Evolutionary conservation across 2,329 filamentous ascomycete species (phyloP), one percentile per base, ranked within the genome.

Genomic region (Basipetospora chlamydospora): DNA sequence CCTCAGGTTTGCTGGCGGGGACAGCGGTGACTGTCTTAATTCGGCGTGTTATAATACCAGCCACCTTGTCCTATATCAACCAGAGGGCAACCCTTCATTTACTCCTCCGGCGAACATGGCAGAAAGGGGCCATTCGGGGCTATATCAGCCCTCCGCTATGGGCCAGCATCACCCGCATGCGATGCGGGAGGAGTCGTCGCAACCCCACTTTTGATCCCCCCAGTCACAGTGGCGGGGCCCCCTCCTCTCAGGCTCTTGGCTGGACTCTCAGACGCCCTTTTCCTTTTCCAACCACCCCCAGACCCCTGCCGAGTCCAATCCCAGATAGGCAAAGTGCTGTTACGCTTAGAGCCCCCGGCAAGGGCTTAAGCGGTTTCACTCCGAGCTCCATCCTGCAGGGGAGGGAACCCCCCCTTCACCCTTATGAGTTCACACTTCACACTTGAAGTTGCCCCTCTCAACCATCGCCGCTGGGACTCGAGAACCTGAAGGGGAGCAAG

Each of bases 351-450:
- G 34, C 25, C 22, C n/a, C 34, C 26, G 34, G 25, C 34, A 36
- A 36, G 35, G 35, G 35, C 28, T 37, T 20, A 37, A 37, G 35
- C 35, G 35, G 35, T 37, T 37, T 37, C 35, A 37, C 30, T 15
- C 26, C 17, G 34, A 28, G 26, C 26, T 15, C 34, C 16, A 28
- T 22, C 16, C 25, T 28, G 34, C 16, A 29, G 26, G 17, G n/a
- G n/a, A n/a, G n/a, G n/a, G n/a, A n/a, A n/a, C n/a, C n/a, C n/a
- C n/a, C n/a, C n/a, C n/a, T n/a, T n/a, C n/a, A n/a, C n/a, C n/a
- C n/a, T n/a, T n/a, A n/a, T n/a, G n/a, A n/a, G n/a, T n/a, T n/a
- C n/a, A n/a, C n/a, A n/a, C n/a, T n/a, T n/a, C n/a, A n/a, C n/a
- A n/a, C n/a, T n/a, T n/a, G n/a, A n/a, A n/a, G n/a, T n/a, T n/a